Percentiles rank a stretch among this genome's conserved stretches.
These are phyloP conservation scores for Lyophyllum atratum DNA, from an alignment of 768 basidiomycete species.

Conservation along the genomic window DNA sequence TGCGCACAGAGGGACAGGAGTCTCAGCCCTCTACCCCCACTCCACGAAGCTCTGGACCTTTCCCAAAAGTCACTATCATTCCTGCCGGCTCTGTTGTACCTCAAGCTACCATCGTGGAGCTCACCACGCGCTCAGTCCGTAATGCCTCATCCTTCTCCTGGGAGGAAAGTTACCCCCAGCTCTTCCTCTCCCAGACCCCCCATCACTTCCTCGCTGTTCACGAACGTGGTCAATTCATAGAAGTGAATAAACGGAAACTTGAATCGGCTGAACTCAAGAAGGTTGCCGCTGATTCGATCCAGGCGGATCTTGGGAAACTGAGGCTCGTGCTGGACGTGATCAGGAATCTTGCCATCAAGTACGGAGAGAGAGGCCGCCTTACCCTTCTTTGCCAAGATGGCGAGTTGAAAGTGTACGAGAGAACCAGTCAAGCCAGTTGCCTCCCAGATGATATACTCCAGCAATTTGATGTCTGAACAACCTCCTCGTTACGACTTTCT, in stretches of 20 bases:
- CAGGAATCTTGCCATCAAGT: conserved; percentile 47
- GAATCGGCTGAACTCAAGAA: conserved; percentile 35
- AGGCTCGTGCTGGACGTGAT: conserved; percentile 44
- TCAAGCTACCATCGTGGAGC: conserved; percentile 44
- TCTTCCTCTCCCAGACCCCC: conserved; percentile 69
- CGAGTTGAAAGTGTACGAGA: conserved; percentile 50
- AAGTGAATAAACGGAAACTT: conserved; percentile 49
- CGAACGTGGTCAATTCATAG: conserved; percentile 50
- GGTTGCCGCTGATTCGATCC: conserved; percentile 29
- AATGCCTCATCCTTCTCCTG: conserved; percentile 44
- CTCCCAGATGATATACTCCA: conserved; percentile 46
- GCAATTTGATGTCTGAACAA: conserved; percentile 26
- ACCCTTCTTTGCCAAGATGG: conserved; percentile 54
- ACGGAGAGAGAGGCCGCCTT: conserved; percentile 53
- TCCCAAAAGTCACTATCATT: conserved; percentile 23
- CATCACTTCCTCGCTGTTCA: conserved; percentile 64
- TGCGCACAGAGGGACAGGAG: conserved; percentile 22
- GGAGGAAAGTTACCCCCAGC: conserved; percentile 63
- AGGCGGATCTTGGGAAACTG: conserved; percentile 38
- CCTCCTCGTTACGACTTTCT: neutral
- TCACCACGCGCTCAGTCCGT: conserved; percentile 42
- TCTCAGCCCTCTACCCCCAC: conserved; percentile 16
- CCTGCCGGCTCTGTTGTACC: conserved; percentile 34
- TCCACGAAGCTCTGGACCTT: conserved; percentile 7
- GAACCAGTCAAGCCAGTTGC: conserved; percentile 41